Conservation (phyloP, 352 stramenopile species). For the Globisporangium recalcitrans region DNA sequence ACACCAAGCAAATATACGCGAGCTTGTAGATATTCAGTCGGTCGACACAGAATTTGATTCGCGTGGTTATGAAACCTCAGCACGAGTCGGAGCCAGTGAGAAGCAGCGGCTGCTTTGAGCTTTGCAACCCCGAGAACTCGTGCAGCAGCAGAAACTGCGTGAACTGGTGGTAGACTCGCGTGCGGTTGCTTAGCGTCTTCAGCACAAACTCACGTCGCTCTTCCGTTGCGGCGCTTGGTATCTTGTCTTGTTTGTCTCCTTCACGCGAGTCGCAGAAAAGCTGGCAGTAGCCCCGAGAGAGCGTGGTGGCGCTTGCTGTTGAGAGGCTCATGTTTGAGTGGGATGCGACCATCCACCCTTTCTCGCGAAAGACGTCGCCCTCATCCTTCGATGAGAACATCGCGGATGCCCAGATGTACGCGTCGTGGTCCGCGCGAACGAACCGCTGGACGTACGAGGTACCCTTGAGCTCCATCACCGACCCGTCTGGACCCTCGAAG, state of each 20-base stretch:
- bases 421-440: not conserved
- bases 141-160: not conserved
- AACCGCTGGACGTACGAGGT: constrained; percentile 4
- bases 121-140: not conserved
- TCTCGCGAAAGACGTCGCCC: constrained; percentile 3
- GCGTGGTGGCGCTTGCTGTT: not conserved
- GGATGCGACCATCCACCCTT: constrained; percentile 7
- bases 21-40: no score
- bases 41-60: no score
- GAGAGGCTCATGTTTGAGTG: not conserved
- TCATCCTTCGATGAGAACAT: not conserved
- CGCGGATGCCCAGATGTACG: constrained; percentile 4
- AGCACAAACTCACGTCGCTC: constrained; percentile 6
- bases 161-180: not conserved
- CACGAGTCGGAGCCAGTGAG: not conserved
- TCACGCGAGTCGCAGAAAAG: not conserved
- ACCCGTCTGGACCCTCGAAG: not conserved
- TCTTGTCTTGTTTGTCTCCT: not conserved
- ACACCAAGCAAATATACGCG: no score
- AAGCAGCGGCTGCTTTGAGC: not conserved
- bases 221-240: not conserved
- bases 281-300: constrained; percentile 7
- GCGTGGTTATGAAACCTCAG: not conserved
- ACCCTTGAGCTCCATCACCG: constrained; percentile 2
- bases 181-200: not conserved